A percentile compares a stretch with the other conserved stretches of the same genome.
Conservation (phyloP, 352 stramenopile species). For the Phytophthora agathidicida region DNA sequence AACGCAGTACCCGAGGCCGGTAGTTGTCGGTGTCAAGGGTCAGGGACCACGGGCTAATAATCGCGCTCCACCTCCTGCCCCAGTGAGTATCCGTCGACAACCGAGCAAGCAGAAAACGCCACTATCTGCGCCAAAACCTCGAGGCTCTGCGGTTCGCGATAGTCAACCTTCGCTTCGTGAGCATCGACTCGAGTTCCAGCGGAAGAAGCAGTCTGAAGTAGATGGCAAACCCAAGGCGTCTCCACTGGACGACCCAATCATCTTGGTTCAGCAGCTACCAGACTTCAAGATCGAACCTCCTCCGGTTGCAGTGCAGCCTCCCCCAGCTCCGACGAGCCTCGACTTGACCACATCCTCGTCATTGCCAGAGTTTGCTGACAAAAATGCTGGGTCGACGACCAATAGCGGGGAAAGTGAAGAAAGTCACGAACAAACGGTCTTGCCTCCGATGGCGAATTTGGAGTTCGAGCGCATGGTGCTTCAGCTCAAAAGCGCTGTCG, state of each 20-base stretch:
- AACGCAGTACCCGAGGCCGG: conserved; percentile 28
- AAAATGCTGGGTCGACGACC: conserved; percentile 1
- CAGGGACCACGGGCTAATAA: conserved; percentile 8
- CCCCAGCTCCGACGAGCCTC: conserved; percentile 25
- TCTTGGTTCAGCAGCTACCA: conserved; percentile 75
- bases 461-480: conserved; percentile 83
- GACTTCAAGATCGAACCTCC: conserved; percentile 25
- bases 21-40: conserved; percentile 10
- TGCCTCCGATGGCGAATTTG: conserved; percentile 43
- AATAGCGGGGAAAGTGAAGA: conserved; percentile 26
- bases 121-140: conserved; percentile 10
- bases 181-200: conserved; percentile 34
- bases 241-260: conserved; percentile 68
- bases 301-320: conserved; percentile 14
- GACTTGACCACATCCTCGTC: too few species aligned
- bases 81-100: conserved; percentile 17
- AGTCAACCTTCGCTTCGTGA: conserved; percentile 27
- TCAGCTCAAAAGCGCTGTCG: conserved; percentile 70
- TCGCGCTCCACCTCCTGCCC: conserved; percentile 16
- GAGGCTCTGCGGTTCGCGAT: background rate
- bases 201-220: conserved; percentile 45
- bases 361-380: conserved; percentile 13
- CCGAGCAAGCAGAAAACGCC: conserved; percentile 15
- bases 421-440: conserved; percentile 15
- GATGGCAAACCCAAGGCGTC: conserved; percentile 15